Evolutionary conservation across 169 alveolate species (phyloP).

Genomic region (Plasmodium inui): DNA sequence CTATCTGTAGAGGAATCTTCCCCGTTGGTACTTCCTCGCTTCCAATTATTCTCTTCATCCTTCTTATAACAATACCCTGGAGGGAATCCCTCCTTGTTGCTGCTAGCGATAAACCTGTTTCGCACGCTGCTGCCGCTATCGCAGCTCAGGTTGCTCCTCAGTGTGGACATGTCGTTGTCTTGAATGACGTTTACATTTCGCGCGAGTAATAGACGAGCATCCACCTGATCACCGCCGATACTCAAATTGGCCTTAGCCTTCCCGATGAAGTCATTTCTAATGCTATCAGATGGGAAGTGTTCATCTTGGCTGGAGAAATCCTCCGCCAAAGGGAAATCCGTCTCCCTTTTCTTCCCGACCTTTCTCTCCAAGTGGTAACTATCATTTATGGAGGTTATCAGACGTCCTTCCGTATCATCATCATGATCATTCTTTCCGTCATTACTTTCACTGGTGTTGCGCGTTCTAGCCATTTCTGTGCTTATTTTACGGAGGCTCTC

Average conservation of each 20-base stretch:
- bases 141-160: conserved; percentile 1
- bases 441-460: neutral
- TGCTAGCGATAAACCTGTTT: neutral
- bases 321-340: neutral
- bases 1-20: neutral
- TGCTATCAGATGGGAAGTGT: neutral
- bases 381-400: neutral
- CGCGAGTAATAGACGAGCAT: neutral
- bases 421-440: no score
- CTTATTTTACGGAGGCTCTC: neutral
- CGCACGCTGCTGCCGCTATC: neutral
- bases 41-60: neutral
- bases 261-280: neutral
- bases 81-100: neutral
- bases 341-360: neutral
- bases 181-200: neutral
- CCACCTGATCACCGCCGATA: neutral
- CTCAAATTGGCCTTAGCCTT: neutral
- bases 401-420: neutral
- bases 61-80: neutral
- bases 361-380: neutral
- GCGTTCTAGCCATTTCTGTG: neutral
- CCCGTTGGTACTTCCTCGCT: neutral
- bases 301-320: neutral
- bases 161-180: conserved; percentile 7